phyloP scores from a whole-genome alignment of 2,329 filamentous ascomycete genomes.

The Aspergillus transmontanensis region DNA sequence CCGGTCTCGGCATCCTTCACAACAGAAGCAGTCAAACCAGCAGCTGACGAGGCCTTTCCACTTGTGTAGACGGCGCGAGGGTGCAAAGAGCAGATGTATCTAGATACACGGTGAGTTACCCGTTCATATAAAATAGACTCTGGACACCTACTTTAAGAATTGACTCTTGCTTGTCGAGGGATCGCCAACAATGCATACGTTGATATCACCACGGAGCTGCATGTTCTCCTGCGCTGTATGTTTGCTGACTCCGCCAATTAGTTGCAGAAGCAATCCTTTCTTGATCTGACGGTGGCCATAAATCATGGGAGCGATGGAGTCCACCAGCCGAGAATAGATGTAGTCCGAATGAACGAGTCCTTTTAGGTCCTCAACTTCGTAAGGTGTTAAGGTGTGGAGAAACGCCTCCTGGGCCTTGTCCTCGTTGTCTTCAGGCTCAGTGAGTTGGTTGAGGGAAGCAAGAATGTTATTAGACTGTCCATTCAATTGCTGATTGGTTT shows the following conservation, averaged over 20 bases:
- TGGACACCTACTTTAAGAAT: slow-evolving; percentile 71
- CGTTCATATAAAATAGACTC: neutral
- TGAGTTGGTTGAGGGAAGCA: slow-evolving; percentile 75
- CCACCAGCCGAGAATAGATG: slow-evolving; percentile 89
- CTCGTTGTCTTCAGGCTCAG: slow-evolving; percentile 70
- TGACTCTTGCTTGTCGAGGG: slow-evolving; percentile 97
- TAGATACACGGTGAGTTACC: slow-evolving; percentile 19
- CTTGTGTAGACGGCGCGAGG: slow-evolving; percentile 96
- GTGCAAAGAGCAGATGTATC: slow-evolving; percentile 93
- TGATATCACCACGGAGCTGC: slow-evolving; percentile 94
- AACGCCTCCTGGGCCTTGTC: slow-evolving; percentile 87
- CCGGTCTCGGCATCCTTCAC: slow-evolving; percentile 98
- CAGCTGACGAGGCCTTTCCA: slow-evolving; percentile 94
- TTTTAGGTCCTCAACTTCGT: slow-evolving; percentile 89
- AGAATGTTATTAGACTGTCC: slow-evolving; percentile 83
- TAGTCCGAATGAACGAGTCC: slow-evolving; percentile 93
- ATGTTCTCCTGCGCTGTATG: slow-evolving; percentile 83
- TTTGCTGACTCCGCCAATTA: slow-evolving; percentile 96
- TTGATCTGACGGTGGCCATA: slow-evolving; percentile 98
- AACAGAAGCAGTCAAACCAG: slow-evolving; percentile 94
- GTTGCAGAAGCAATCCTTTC: slow-evolving; percentile 89
- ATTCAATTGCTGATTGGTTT: slow-evolving; percentile 66
- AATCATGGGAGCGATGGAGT: slow-evolving; percentile 93
- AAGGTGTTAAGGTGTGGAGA: slow-evolving; percentile 77
- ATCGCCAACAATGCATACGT: slow-evolving; percentile 97